phyloP scores from a whole-genome alignment of 805 yeast species.

The Candida dajiaensis region DNA sequence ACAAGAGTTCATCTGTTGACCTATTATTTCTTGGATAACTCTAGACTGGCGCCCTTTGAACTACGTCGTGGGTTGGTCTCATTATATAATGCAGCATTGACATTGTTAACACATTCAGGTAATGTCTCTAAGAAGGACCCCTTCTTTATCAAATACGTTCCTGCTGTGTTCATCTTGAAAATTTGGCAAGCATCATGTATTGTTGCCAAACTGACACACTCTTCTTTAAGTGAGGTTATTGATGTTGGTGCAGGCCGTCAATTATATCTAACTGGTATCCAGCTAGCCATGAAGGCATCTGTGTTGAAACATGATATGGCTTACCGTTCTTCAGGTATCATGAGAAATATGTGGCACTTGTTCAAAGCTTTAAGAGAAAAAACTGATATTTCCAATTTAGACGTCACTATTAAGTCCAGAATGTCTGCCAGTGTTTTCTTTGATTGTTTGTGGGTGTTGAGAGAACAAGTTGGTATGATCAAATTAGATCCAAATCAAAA shows the following conservation, averaged over 20 bases:
- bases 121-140: constrained; percentile 53
- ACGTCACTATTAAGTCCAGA: constrained; percentile 65
- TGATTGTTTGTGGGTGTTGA: constrained; percentile 77
- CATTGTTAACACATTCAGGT: constrained; percentile 62
- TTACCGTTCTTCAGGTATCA: constrained; percentile 86
- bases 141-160: constrained; percentile 68
- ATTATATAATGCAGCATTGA: constrained; percentile 74
- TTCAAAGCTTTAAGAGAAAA: constrained; percentile 63
- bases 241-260: constrained; percentile 70
- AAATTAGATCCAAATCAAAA: constrained; percentile 36
- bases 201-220: constrained; percentile 71
- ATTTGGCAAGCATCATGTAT: constrained; percentile 93
- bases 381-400: constrained; percentile 28
- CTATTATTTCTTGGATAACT: constrained; percentile 68
- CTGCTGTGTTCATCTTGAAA: constrained; percentile 73
- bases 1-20: constrained; percentile 80
- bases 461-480: constrained; percentile 86
- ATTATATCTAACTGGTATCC: constrained; percentile 61
- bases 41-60: constrained; percentile 40
- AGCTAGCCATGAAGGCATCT: constrained; percentile 70
- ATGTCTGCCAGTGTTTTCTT: constrained; percentile 92
- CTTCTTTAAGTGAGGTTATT: constrained; percentile 58
- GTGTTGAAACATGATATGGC: constrained; percentile 90
- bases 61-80: constrained; percentile 67
- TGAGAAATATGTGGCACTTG: constrained; percentile 91